phyloP scores from a whole-genome alignment of 495 filamentous ascomycete species.

The Physcia stellaris region DNA sequence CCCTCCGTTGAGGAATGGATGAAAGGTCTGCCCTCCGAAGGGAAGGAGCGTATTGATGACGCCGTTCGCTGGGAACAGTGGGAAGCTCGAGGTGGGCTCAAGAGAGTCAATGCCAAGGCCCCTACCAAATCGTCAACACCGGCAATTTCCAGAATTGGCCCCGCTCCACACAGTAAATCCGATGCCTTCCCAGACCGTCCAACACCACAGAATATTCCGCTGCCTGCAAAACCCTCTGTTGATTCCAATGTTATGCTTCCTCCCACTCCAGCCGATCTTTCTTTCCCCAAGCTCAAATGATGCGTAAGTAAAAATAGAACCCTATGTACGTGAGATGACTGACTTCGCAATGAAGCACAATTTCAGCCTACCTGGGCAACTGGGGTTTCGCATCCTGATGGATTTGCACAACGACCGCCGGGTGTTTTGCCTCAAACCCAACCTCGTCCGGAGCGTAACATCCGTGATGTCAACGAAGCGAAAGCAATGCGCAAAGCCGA shows the following conservation, averaged over 20 bases:
- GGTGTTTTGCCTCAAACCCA: constrained; percentile 3
- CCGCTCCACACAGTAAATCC: constrained; percentile 1
- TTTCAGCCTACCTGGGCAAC: constrained; percentile 4
- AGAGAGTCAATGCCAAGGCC: constrained; percentile 7
- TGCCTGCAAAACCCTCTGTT: not conserved
- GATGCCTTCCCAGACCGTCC: constrained; percentile 7
- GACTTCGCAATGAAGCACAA: constrained; percentile 7
- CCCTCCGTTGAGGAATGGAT: constrained; percentile 59
- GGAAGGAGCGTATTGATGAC: constrained; percentile 40
- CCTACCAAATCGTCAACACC: constrained; percentile 3
- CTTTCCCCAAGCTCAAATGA: too few species aligned
- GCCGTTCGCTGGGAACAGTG: constrained; percentile 58
- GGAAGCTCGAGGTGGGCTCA: constrained; percentile 35
- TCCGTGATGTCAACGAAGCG: constrained; percentile 35
- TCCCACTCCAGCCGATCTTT: too few species aligned
- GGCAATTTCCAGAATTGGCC: too few species aligned
- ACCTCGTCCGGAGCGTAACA: constrained; percentile 23
- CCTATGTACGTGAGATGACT: too few species aligned
- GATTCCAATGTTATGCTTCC: too few species aligned
- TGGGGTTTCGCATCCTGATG: not conserved
- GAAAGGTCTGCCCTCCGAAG: constrained; percentile 49
- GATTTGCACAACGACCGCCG: constrained; percentile 1
- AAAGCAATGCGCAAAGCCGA: constrained; percentile 47
- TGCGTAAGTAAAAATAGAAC: too few species aligned
- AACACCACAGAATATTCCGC: constrained; percentile 8